Evolutionary conservation across 1,139 yeast species (phyloP).

Genomic region (Diutina ranongensis): DNA sequence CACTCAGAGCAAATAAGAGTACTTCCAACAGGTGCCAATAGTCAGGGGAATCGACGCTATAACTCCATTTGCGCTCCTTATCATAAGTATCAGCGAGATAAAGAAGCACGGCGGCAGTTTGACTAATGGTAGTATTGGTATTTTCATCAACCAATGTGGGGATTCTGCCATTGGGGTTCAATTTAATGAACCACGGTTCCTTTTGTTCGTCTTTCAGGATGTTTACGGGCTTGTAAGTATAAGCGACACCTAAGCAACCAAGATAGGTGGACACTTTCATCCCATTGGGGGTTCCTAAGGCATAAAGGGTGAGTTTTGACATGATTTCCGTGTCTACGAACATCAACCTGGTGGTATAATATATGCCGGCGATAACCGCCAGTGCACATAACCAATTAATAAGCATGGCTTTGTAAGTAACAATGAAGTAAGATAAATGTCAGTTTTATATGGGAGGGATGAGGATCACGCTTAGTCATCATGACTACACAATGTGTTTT

Average conservation of each 20-base stretch:
- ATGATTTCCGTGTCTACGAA: no score
- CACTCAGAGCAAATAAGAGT: constrained; percentile 45
- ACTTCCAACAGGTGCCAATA: constrained; percentile 43
- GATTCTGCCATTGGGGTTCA: constrained; percentile 54
- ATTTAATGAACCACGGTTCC: constrained; percentile 38
- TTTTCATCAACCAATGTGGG: constrained; percentile 42
- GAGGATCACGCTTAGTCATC: no score
- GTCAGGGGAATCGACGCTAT: constrained; percentile 27
- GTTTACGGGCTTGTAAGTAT: constrained; percentile 30
- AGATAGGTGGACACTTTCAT: constrained; percentile 36
- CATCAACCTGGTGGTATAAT: no score
- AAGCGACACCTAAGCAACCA: constrained; percentile 38
- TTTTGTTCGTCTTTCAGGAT: constrained; percentile 32
- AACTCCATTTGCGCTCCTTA: constrained; percentile 37
- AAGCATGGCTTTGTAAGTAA: no score
- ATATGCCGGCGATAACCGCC: no score
- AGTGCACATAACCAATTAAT: no score
- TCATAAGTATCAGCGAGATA: constrained; percentile 50
- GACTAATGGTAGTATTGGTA: constrained; percentile 35
- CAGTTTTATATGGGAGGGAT: no score
- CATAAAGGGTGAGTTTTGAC: constrained; percentile 18
- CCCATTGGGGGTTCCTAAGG: constrained; percentile 46
- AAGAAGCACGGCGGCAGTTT: constrained; percentile 47
- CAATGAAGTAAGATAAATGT: no score
- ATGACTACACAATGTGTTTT: no score